Percentiles rank a stretch among this genome's conserved stretches.
phyloP scores from a whole-genome alignment of 805 yeast species.

The Kluyveromyces wickerhamii region DNA sequence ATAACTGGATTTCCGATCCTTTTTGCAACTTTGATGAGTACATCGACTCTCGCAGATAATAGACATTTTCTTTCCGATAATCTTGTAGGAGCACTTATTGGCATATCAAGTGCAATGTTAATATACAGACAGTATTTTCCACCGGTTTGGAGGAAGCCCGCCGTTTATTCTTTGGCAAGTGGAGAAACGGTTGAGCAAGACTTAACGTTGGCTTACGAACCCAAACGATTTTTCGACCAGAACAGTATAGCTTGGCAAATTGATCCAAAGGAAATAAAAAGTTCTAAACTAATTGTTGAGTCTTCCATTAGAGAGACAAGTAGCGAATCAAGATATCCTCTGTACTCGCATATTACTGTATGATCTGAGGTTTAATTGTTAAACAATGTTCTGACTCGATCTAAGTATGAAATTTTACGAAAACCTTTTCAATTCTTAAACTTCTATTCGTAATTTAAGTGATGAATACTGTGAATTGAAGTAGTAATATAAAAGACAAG shows the following conservation, averaged over 20 bases:
- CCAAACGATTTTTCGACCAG: not conserved
- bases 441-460: too few relatives aligned
- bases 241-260: constrained; percentile 3
- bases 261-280: constrained; percentile 4
- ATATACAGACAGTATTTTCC: constrained; percentile 5
- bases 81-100: constrained; percentile 5
- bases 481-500: too few relatives aligned
- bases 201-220: not conserved
- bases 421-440: too few relatives aligned
- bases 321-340: too few relatives aligned
- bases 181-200: constrained; percentile 3
- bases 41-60: constrained; percentile 6
- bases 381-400: too few relatives aligned
- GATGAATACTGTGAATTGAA: too few relatives aligned
- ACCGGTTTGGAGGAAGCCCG: constrained; percentile 3
- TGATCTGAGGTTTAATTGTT: too few relatives aligned
- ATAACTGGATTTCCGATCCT: constrained; percentile 4
- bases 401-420: too few relatives aligned
- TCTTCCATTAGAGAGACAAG: not conserved
- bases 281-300: not conserved
- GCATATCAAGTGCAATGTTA: constrained; percentile 1
- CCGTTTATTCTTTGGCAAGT: constrained; percentile 2
- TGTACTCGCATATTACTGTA: too few relatives aligned
- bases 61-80: constrained; percentile 7
- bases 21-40: constrained; percentile 5